Evolutionary conservation across 2,329 filamentous ascomycete genomes (phyloP), one percentile per base, ranked within the genome.

Genomic region (Scleromitrula shiraiana): DNA sequence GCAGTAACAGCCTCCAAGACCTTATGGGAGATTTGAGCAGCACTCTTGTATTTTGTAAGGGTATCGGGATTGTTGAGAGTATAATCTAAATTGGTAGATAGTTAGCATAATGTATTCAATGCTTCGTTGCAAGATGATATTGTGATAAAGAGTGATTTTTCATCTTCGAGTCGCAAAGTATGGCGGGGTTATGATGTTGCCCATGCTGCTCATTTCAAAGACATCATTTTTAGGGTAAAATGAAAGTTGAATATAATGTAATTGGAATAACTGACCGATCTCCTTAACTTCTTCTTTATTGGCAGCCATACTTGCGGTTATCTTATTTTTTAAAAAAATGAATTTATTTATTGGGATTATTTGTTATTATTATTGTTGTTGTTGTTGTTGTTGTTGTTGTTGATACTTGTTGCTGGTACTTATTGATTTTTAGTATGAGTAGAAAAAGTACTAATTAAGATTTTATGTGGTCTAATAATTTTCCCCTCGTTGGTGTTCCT

Each of bases 31-130:
- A 98, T 97, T 67, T 86, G 78, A 55, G 87, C 91, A 50, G 93
- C 93, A 58, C 86, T 90, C 83, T 95, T 97, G 80, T 97, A 97
- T 78, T 97, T 98, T 72, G 93, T 97, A 62, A 98, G 79, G 63
- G 89, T 96, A 68, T 94, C 87, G 53, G 87, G 88, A 76, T 94
- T 93, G 70, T 82, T 87, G 69, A 96, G 81, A 59, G 86, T 79
- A 74, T 94, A 90, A 68, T 95, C 88, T 95, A 43, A 12, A 41
- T 7, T 6, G 4, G 40, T 3, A 15, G 6, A 19, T 14, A 2
- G 10, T 48, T 27, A 48, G 45, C 22, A 14, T 14, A 15, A 32
- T 10, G 17, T 23, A 15, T 3, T 27, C 15, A 10, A 15, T 5
- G 19, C 4, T 26, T 9, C 6, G 35, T 22, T 27, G 22, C 2